A percentile compares a stretch with the other conserved stretches of the same genome.
These are phyloP conservation scores for Russula emetica DNA, from an alignment of 768 basidiomycete species.

Conservation along the genomic window DNA sequence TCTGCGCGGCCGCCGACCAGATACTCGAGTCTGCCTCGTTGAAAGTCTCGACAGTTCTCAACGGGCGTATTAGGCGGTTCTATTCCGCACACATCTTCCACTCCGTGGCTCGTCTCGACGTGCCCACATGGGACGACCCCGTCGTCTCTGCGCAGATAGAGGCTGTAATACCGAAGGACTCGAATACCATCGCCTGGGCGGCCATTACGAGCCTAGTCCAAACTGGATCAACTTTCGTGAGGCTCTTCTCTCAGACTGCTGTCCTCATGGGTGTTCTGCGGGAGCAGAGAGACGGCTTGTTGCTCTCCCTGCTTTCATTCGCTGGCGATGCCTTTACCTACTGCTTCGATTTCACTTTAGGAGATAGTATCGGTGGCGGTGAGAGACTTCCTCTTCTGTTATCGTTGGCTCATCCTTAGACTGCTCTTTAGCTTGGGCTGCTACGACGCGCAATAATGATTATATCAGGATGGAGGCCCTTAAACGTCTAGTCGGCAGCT, in stretches of 20 bases:
- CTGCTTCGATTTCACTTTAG: conserved; percentile 31
- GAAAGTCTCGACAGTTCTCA: conserved; percentile 47
- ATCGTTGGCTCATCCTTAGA: not conserved
- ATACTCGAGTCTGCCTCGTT: conserved; percentile 41
- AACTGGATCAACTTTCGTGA: conserved; percentile 44
- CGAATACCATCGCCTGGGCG: conserved; percentile 53
- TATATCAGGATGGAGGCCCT: conserved; percentile 63
- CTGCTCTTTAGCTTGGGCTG: conserved; percentile 56
- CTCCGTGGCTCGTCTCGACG: conserved; percentile 65
- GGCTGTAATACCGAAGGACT: conserved; percentile 41
- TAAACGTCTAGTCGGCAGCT: conserved; percentile 49
- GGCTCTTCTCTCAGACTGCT: conserved; percentile 53
- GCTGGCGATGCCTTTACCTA: conserved; percentile 47
- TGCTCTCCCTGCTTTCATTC: conserved; percentile 57
- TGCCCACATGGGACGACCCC: conserved; percentile 70
- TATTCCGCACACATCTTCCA: conserved; percentile 63
- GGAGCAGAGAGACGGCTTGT: conserved; percentile 58
- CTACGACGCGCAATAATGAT: conserved; percentile 59
- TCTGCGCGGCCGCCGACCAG: conserved; percentile 46
- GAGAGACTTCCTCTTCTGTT: not conserved
- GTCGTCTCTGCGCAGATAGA: conserved; percentile 63
- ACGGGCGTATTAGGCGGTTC: conserved; percentile 54
- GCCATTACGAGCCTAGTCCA: conserved; percentile 45
- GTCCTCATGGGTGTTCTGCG: conserved; percentile 56
- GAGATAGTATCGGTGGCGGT: conserved; percentile 13